Conservation (phyloP, 2,329 filamentous ascomycete genomes). For the Fusarium verrucosum region DNA sequence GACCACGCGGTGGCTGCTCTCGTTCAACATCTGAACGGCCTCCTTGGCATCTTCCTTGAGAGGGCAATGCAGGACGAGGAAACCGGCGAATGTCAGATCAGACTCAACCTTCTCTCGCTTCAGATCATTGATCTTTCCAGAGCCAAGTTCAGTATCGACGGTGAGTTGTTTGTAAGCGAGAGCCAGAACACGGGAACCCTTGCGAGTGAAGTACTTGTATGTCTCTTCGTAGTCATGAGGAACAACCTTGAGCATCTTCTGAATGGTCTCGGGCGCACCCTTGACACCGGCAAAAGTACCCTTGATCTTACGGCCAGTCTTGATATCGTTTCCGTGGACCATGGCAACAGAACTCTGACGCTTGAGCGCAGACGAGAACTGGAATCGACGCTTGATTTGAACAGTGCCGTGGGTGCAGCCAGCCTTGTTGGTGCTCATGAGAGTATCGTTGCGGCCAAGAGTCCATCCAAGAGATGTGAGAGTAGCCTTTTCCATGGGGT, state of each 20-base stretch:
- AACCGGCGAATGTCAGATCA: slow-evolving; percentile 88
- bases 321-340: slow-evolving; percentile 75
- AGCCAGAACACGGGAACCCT: slow-evolving; percentile 91
- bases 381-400: slow-evolving; percentile 95
- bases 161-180: slow-evolving; percentile 94
- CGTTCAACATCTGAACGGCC: slow-evolving; percentile 95
- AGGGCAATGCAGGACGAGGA: slow-evolving; percentile 93
- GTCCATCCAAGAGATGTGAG: slow-evolving; percentile 89
- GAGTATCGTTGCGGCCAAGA: slow-evolving; percentile 86
- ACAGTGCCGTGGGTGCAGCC: slow-evolving; percentile 70
- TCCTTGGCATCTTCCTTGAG: slow-evolving; percentile 96
- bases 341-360: slow-evolving; percentile 94
- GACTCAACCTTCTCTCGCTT: slow-evolving; percentile 93
- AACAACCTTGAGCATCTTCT: slow-evolving; percentile 85
- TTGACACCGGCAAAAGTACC: slow-evolving; percentile 96
- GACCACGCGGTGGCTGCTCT: slow-evolving; percentile 96
- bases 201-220: slow-evolving; percentile 96
- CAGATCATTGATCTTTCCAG: slow-evolving; percentile 88
- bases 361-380: slow-evolving; percentile 96
- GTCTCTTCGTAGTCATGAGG: slow-evolving; percentile 96
- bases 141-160: slow-evolving; percentile 80
- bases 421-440: slow-evolving; percentile 67
- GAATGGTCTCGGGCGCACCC: slow-evolving; percentile 95
- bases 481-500: slow-evolving; percentile 99
- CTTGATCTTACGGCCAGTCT: slow-evolving; percentile 78